A percentile compares a stretch with the other conserved stretches of the same genome.
These are phyloP conservation scores for Acanthamoeba triangularis DNA, from an alignment of 208 protist genomes.

Conservation along the genomic window DNA sequence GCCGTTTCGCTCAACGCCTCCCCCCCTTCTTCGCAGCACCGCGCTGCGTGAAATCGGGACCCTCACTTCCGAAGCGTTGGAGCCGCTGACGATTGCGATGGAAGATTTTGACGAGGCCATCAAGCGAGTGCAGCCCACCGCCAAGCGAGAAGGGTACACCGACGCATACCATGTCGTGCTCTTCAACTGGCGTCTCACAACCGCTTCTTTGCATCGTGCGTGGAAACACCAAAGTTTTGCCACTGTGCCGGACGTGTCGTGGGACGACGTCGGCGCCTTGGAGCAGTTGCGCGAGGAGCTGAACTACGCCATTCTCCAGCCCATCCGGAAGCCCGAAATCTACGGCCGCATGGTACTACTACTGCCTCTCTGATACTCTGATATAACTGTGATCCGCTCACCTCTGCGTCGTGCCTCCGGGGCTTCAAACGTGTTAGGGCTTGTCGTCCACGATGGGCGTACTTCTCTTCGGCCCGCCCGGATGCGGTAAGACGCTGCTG, in stretches of 20 bases:
- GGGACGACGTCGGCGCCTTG: constrained; percentile 98
- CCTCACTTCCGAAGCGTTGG: constrained; percentile 80
- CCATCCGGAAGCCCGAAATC: constrained; percentile 94
- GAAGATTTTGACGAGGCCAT: constrained; percentile 93
- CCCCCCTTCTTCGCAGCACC: neutral
- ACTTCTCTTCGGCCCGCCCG: constrained; percentile 98
- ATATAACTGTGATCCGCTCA: neutral
- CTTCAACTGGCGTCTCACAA: too few species aligned
- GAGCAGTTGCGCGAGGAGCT: constrained; percentile 95
- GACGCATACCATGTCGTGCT: neutral
- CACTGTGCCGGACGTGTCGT: constrained; percentile 98
- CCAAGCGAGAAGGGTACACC: constrained; percentile 96
- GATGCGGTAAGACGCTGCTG: constrained; percentile 99
- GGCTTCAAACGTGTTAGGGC: constrained; percentile 94
- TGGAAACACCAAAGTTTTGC: constrained; percentile 78
- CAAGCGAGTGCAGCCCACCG: constrained; percentile 98
- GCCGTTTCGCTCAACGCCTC: neutral
- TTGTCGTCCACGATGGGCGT: constrained; percentile 82
- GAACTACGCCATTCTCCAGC: constrained; percentile 94
- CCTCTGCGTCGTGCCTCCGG: constrained; percentile 92
- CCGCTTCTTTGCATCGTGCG: constrained; percentile 58
- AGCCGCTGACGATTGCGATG: constrained; percentile 81
- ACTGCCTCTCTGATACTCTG: neutral
- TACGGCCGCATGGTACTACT: constrained; percentile 87
- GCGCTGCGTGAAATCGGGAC: constrained; percentile 34